A percentile compares a stretch with the other conserved stretches of the same genome.
phyloP scores from a whole-genome alignment of 164 flowering plant species.

The Cinnamomum micranthum region DNA sequence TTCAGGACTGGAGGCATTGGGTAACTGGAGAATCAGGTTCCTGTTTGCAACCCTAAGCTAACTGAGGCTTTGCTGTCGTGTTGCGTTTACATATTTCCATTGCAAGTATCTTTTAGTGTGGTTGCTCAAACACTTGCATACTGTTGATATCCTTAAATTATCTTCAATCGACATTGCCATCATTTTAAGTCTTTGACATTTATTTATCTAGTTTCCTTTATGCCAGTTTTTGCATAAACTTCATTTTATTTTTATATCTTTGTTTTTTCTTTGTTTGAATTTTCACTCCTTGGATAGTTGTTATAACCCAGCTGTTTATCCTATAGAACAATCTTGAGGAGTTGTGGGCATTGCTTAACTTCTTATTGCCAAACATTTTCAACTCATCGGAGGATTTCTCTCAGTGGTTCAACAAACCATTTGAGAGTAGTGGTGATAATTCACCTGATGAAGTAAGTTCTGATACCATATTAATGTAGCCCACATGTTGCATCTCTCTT shows the following conservation, averaged over 20 bases:
- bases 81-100: no score
- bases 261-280: not conserved
- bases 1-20: no score
- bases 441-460: constrained; percentile 80
- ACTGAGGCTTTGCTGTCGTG: no score
- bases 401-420: constrained; percentile 99
- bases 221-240: not conserved
- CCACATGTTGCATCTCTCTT: not conserved
- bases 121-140: no score
- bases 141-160: no score
- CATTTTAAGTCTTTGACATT: no score
- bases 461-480: not conserved
- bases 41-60: no score
- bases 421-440: constrained; percentile 83
- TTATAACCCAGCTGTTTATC: constrained; percentile 6
- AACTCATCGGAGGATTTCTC: constrained; percentile 98
- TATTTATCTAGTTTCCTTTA: no score
- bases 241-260: not conserved
- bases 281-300: not conserved
- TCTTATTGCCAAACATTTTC: constrained; percentile 93
- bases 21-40: no score
- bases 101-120: no score
- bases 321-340: constrained; percentile 94
- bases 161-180: no score
- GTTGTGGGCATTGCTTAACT: constrained; percentile 96